Evolutionary conservation across 1,139 yeast species (phyloP), one percentile per base, ranked within the genome.

Genomic region (Debaryomycetaceae sp.): DNA sequence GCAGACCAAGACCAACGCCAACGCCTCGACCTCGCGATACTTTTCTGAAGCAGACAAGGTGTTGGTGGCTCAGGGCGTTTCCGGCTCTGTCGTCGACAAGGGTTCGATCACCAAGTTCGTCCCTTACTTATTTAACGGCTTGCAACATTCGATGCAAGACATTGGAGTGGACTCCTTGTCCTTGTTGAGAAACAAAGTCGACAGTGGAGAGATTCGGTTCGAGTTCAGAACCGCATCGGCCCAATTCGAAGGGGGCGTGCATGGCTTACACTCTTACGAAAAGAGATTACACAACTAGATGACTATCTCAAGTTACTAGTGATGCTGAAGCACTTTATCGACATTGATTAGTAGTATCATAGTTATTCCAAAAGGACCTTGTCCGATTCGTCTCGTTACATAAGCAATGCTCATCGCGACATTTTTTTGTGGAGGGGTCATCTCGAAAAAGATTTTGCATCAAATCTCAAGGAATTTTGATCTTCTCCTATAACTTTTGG

Each of bases 171-270:
- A 55, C 46, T 77, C 93, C 27, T 56, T 82, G 45, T 53, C 47
- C 13, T 76, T 63, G 31, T 73, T 90, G 58, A 80, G 81, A 54
- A 58, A 60, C 34, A 60, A 67, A 32, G 92, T 83, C 37, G 68
- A 66, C 46, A 41, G 48, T 34, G 94, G 94, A 43, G 66, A 63
- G 22, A 79, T 86, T 40, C 78, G 98, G 66, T 90, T 92, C 53
- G 98, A 92, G 67, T 78, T 81, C 62, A 85, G 99, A 75, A 86
- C 98, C 44, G 94, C 97, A 32, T 82, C 95, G 52, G 96, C 98
- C 38, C 98, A 90, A 72, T 72, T 86, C 44, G 99, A 90, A 67
- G 99, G 99, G 67, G 97, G 97, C 60, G 92, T 90, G 39, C 85
- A 85, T 64, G 90, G 94, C 53, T 74, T 92, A 60, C 87, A 85